These are phyloP conservation scores for Thelephora ganbajun DNA, from an alignment of 768 basidiomycete genomes.

Conservation along the genomic window DNA sequence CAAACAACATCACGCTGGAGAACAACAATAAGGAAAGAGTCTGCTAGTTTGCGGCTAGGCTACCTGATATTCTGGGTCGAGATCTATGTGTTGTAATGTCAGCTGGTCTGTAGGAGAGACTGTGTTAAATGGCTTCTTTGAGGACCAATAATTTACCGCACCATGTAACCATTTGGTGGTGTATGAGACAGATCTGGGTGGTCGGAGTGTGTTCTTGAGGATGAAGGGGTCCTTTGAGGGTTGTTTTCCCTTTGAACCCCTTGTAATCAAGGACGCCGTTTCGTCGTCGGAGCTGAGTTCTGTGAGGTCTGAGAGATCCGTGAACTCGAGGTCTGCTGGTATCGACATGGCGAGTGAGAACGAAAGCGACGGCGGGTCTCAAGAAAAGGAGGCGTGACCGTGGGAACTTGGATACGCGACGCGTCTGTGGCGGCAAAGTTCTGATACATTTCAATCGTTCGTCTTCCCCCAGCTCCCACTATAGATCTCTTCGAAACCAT, in stretches of 20 bases:
- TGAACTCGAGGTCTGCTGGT: background rate
- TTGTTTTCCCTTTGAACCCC: conserved; percentile 1
- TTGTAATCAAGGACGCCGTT: background rate
- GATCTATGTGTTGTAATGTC: conserved; percentile 43
- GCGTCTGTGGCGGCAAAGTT: background rate
- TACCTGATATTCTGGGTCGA: conserved; percentile 71
- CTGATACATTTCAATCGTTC: no score
- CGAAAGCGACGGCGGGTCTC: background rate
- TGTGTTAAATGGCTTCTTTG: background rate
- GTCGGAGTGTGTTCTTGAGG: conserved; percentile 9
- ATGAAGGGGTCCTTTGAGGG: conserved; percentile 3
- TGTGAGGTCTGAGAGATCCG: background rate
- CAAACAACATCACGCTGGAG: conserved; percentile 53
- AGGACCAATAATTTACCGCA: conserved; percentile 4
- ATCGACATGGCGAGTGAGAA: background rate
- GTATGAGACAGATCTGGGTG: conserved; percentile 15
- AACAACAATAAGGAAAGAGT: no score
- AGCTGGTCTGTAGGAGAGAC: conserved; percentile 39
- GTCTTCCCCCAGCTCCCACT: background rate
- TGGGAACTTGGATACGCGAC: background rate
- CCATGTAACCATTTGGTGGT: conserved; percentile 21
- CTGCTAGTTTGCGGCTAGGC: conserved; percentile 17
- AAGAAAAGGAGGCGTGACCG: background rate
- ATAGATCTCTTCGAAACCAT: conserved; percentile 26
- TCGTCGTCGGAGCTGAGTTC: background rate